Conservation (phyloP, 1,284 basidiomycete genomes). For the Sanghuangporus baumii region DNA sequence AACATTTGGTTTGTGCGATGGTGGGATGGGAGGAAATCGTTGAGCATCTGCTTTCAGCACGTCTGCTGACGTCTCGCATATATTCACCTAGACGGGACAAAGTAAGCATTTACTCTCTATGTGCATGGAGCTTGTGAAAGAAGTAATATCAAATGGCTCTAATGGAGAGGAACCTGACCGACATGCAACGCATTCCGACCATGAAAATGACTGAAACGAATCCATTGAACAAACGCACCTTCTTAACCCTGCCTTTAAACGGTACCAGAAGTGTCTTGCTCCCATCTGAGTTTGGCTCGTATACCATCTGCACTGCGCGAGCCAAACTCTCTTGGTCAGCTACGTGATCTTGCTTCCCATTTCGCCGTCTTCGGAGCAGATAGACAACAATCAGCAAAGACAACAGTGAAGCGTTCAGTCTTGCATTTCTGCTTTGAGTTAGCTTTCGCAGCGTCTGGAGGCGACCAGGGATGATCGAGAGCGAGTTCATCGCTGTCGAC, state of each 20-base stretch:
- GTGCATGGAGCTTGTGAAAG: neutral
- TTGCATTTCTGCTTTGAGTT: neutral
- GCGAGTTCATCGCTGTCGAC: neutral
- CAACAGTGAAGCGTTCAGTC: slow-evolving; percentile 9
- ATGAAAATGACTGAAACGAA: neutral
- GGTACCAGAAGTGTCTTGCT: slow-evolving; percentile 64
- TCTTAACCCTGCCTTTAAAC: slow-evolving; percentile 54
- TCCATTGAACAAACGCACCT: slow-evolving; percentile 33
- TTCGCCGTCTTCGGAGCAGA: slow-evolving; percentile 14
- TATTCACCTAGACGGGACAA: slow-evolving; percentile 28
- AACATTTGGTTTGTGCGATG: slow-evolving; percentile 59
- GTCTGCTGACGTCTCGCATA: slow-evolving; percentile 36
- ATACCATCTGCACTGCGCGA: slow-evolving; percentile 50
- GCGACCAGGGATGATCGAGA: neutral
- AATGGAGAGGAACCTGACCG: too few relatives aligned
- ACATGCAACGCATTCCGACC: too few relatives aligned
- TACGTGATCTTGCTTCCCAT: neutral
- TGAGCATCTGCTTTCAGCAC: slow-evolving; percentile 42
- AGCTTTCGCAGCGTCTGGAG: neutral
- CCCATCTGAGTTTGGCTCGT: slow-evolving; percentile 49
- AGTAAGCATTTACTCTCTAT: slow-evolving; percentile 19
- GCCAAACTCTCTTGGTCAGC: slow-evolving; percentile 37
- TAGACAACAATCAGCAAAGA: slow-evolving; percentile 12
- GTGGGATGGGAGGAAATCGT: slow-evolving; percentile 50
- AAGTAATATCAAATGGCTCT: neutral